Percentiles rank a stretch among this genome's conserved stretches.
These are phyloP conservation scores for Fusarium denticulatum DNA, from an alignment of 2,329 filamentous ascomycete species.

Conservation along the genomic window DNA sequence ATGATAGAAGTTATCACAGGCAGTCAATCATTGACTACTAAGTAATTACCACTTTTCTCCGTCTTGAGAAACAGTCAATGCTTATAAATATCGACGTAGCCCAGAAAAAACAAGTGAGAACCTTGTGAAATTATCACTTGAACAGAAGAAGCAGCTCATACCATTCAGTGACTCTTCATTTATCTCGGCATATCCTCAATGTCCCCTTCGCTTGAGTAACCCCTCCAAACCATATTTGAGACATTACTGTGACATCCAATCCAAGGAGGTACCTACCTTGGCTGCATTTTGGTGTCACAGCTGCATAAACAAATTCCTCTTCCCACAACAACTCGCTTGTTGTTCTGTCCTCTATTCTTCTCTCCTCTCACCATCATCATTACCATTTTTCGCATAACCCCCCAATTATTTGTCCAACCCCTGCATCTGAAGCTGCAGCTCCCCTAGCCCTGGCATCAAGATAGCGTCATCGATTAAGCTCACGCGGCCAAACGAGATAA, in stretches of 20 bases:
- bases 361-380: background rate
- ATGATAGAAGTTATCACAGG: slow-evolving; percentile 2
- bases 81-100: background rate
- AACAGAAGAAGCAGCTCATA: slow-evolving; percentile 8
- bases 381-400: background rate
- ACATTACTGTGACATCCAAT: slow-evolving; percentile 14
- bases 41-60: background rate
- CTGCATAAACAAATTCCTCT: slow-evolving; percentile 15
- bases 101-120: background rate
- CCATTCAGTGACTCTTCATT: background rate
- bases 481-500: slow-evolving; percentile 12
- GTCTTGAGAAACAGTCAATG: background rate
- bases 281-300: background rate
- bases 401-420: slow-evolving; percentile 17
- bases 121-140: background rate
- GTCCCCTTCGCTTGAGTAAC: slow-evolving; percentile 4
- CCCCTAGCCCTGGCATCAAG: slow-evolving; percentile 20
- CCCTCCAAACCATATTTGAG: slow-evolving; percentile 26
- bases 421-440: slow-evolving; percentile 26
- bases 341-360: background rate
- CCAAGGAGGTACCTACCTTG: background rate
- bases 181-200: background rate
- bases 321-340: background rate
- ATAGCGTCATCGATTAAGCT: slow-evolving; percentile 39
- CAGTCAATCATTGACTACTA: background rate